phyloP scores from a whole-genome alignment of 345 rosid genomes.

The Brassica carinata region DNA sequence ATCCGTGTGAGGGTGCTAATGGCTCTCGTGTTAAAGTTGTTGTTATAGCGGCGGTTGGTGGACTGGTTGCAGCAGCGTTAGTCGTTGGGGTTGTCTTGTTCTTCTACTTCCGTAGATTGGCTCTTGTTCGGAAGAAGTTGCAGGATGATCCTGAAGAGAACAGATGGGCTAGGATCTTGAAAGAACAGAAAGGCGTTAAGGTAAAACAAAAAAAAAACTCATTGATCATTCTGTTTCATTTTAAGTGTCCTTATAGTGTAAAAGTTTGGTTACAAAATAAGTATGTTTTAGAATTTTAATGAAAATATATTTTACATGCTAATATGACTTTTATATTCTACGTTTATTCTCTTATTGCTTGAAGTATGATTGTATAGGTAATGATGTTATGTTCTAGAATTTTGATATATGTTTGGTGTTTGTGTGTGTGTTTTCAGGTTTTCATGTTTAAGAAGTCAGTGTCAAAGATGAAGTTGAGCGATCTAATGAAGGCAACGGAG shows the following conservation, averaged over 20 bases:
- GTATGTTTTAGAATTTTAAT: too few relatives aligned
- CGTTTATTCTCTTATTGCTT: too few relatives aligned
- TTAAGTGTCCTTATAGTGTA: too few relatives aligned
- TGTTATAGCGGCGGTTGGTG: constrained; percentile 71
- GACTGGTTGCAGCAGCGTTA: constrained; percentile 67
- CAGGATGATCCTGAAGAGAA: constrained; percentile 89
- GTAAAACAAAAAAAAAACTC: constrained; percentile 50
- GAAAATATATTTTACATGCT: too few relatives aligned
- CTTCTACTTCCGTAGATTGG: constrained; percentile 57
- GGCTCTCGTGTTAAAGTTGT: constrained; percentile 44
- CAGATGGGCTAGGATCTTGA: constrained; percentile 80
- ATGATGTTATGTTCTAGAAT: background rate
- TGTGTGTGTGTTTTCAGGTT: constrained; percentile 54
- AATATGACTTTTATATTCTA: too few relatives aligned
- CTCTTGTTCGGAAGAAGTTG: constrained; percentile 63
- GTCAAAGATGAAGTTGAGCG: constrained; percentile 74
- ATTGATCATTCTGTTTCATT: background rate
- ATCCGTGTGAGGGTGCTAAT: constrained; percentile 39
- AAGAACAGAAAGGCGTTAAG: constrained; percentile 68
- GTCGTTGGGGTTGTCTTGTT: constrained; percentile 51
- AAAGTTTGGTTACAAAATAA: too few relatives aligned
- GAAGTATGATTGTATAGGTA: too few relatives aligned
- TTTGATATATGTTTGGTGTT: constrained; percentile 2
- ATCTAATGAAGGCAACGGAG: constrained; percentile 89
- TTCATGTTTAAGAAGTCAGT: constrained; percentile 81